These are phyloP conservation scores for Phytopythium sindhum DNA, from an alignment of 352 stramenopile genomes.

Conservation along the genomic window DNA sequence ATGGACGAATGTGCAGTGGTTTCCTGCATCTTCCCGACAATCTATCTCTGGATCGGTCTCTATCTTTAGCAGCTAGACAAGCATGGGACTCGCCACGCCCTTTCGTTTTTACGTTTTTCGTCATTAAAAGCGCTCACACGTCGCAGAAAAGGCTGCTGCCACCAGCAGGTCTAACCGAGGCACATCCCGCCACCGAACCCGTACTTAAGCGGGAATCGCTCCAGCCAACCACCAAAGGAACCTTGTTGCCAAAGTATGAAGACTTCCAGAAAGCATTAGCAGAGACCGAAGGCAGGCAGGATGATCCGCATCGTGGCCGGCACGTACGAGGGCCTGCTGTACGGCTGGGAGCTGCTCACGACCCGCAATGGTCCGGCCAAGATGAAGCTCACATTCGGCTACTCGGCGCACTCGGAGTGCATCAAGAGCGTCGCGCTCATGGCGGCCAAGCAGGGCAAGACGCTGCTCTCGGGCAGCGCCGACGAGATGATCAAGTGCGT, in stretches of 20 bases:
- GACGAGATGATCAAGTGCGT: constrained; percentile 89
- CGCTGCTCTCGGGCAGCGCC: constrained; percentile 72
- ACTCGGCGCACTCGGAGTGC: constrained; percentile 78
- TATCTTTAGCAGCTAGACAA: neutral
- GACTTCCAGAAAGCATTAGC: neutral
- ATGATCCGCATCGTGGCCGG: constrained; percentile 82
- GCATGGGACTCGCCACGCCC: neutral
- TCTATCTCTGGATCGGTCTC: neutral
- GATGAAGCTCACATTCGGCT: constrained; percentile 86
- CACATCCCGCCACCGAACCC: constrained; percentile 17
- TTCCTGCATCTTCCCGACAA: constrained; percentile 3
- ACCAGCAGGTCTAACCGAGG: constrained; percentile 13
- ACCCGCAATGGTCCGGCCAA: constrained; percentile 20
- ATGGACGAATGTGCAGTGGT: constrained; percentile 1
- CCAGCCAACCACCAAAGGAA: constrained; percentile 27
- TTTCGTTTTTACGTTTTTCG: neutral
- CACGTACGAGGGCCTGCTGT: constrained; percentile 86
- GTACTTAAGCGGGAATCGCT: constrained; percentile 20
- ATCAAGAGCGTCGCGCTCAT: constrained; percentile 86
- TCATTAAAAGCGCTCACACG: constrained; percentile 22
- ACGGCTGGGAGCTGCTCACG: constrained; percentile 71
- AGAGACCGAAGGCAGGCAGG: neutral
- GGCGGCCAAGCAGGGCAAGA: constrained; percentile 76
- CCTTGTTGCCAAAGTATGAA: neutral
- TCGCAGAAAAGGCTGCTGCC: constrained; percentile 28